A percentile compares a stretch with the other conserved stretches of the same genome.
Evolutionary conservation across 495 filamentous ascomycete genomes (phyloP).

Genomic region (Tuber magnatum): DNA sequence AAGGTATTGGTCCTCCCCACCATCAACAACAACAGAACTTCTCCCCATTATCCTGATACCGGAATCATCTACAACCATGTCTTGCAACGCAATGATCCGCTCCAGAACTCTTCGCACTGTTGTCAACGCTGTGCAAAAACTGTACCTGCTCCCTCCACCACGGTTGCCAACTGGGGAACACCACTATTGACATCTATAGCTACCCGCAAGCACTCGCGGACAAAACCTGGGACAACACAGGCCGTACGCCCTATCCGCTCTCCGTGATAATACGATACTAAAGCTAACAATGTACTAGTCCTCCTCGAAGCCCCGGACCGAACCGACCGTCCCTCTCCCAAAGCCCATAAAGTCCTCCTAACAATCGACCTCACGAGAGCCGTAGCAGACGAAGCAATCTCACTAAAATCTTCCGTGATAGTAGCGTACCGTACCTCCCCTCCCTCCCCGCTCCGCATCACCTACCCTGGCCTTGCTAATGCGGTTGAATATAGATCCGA

Average conservation of each 20-base stretch:
- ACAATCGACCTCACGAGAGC: constrained; percentile 83
- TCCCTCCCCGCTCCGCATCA: constrained; percentile 29
- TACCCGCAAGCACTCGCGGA: constrained; percentile 88
- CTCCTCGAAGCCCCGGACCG: constrained; percentile 63
- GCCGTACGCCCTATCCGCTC: constrained; percentile 51
- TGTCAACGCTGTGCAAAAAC: constrained; percentile 67
- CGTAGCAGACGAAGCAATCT: constrained; percentile 88
- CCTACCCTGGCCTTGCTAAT: constrained; percentile 18
- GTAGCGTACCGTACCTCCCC: constrained; percentile 69
- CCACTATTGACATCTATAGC: not conserved
- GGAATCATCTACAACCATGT: not conserved
- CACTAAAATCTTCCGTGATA: constrained; percentile 64
- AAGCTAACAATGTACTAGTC: constrained; percentile 46
- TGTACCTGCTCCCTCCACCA: constrained; percentile 49
- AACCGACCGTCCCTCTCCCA: constrained; percentile 1
- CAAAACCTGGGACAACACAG: constrained; percentile 88
- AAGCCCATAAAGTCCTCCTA: constrained; percentile 71
- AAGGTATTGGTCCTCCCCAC: not conserved
- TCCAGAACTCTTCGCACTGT: constrained; percentile 71
- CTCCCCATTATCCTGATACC: not conserved
- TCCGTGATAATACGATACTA: not conserved
- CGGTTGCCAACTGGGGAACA: constrained; percentile 29
- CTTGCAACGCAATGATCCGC: constrained; percentile 32
- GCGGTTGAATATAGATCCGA: constrained; percentile 58
- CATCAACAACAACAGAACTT: not conserved